Conservation (phyloP, 2,329 filamentous ascomycete genomes). For the Pyrenophora seminiperda region DNA sequence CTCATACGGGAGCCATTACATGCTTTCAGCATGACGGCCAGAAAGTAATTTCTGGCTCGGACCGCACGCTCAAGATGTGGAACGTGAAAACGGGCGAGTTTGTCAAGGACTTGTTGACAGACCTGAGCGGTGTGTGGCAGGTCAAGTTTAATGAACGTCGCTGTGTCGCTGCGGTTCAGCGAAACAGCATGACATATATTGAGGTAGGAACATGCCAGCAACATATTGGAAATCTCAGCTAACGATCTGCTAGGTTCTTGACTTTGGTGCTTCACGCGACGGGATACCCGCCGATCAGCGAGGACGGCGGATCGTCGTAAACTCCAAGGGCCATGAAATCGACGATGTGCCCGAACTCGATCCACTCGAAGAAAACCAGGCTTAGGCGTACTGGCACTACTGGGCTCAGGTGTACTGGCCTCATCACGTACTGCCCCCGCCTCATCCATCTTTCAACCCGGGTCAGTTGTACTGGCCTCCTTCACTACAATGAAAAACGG, state of each 20-base stretch:
- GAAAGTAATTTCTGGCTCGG: constrained; percentile 95
- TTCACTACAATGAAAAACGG: not conserved
- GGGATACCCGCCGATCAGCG: constrained; percentile 77
- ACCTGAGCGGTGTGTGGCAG: constrained; percentile 97
- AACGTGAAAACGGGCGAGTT: constrained; percentile 91
- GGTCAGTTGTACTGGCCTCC: too few relatives aligned
- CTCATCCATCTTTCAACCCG: too few relatives aligned
- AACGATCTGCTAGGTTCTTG: constrained; percentile 73
- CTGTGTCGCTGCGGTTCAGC: constrained; percentile 95
- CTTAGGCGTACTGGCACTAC: constrained; percentile 15
- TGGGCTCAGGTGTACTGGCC: too few relatives aligned
- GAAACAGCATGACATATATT: constrained; percentile 89
- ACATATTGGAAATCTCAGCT: not conserved
- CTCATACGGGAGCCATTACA: constrained; percentile 95
- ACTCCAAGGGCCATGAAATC: constrained; percentile 46
- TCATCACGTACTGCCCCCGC: too few relatives aligned
- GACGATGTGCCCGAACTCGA: constrained; percentile 44
- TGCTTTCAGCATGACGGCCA: constrained; percentile 98
- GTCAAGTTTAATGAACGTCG: constrained; percentile 95
- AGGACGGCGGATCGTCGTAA: constrained; percentile 72
- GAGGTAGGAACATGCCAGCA: constrained; percentile 62
- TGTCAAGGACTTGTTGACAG: constrained; percentile 88
- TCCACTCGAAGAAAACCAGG: constrained; percentile 35
- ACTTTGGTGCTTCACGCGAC: constrained; percentile 93
- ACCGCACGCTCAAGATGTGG: constrained; percentile 98